A percentile compares a stretch with the other conserved stretches of the same genome.
Evolutionary conservation across 2,329 filamentous ascomycete genomes (phyloP).

Genomic region (Dryadomyces quercus-mongolicae): DNA sequence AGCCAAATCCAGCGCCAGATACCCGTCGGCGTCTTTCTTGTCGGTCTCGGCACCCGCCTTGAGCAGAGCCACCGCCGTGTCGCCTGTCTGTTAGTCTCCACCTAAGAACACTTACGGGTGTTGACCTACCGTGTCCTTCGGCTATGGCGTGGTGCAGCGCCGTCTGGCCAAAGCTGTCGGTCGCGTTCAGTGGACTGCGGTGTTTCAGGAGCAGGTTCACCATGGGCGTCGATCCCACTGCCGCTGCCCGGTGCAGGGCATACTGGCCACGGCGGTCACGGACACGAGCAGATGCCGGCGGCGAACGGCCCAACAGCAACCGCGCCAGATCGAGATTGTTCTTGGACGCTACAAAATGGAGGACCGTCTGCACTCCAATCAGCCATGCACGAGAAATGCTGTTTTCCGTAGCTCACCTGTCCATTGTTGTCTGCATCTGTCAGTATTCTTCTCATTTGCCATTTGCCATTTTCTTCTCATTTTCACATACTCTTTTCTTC

Average conservation of each 20-base stretch:
- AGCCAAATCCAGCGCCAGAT: constrained; percentile 65
- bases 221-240: constrained; percentile 80
- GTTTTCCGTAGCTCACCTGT: constrained; percentile 31
- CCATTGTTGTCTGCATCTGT: constrained; percentile 44
- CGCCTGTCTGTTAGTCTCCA: constrained; percentile 33
- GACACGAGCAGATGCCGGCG: constrained; percentile 60
- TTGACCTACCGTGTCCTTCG: constrained; percentile 51
- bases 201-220: constrained; percentile 66
- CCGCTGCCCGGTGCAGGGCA: constrained; percentile 81
- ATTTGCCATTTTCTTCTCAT: background rate
- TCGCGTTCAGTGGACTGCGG: constrained; percentile 69
- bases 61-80: constrained; percentile 70
- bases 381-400: background rate
- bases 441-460: constrained; percentile 1
- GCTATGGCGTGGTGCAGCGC: constrained; percentile 80
- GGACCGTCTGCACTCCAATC: constrained; percentile 49
- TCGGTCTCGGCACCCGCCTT: constrained; percentile 75
- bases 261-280: constrained; percentile 85
- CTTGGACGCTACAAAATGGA: constrained; percentile 90
- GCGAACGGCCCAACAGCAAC: constrained; percentile 59
- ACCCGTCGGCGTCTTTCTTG: constrained; percentile 61
- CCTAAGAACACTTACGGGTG: background rate
- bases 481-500: constrained; percentile 52
- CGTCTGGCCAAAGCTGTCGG: constrained; percentile 73
- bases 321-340: constrained; percentile 71